Conservation (phyloP, 2,329 filamentous ascomycete species). For the Fusarium mangiferae region DNA sequence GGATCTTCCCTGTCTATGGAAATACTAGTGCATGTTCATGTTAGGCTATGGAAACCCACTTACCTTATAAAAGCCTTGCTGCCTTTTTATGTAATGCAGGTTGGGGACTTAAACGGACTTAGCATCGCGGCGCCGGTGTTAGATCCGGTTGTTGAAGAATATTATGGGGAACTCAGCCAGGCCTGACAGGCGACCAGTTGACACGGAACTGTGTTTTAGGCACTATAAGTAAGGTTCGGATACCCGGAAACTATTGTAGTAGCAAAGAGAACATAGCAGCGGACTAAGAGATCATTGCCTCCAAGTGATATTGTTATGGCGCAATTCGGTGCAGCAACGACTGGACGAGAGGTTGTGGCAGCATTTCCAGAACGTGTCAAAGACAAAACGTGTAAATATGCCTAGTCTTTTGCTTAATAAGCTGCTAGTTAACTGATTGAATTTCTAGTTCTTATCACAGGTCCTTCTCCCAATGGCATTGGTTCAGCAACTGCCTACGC, state of each 20-base stretch:
- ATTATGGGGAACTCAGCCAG: background rate
- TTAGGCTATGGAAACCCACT: accelerated
- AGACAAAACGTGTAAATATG: background rate
- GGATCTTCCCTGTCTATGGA: background rate
- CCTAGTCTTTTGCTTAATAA: accelerated
- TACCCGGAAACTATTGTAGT: accelerated
- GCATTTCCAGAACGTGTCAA: background rate
- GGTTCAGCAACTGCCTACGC: background rate
- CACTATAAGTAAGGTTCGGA: background rate
- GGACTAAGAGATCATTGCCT: accelerated
- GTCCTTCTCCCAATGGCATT: background rate
- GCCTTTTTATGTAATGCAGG: background rate
- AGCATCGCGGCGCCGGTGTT: background rate
- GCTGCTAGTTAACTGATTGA: accelerated
- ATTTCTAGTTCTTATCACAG: background rate
- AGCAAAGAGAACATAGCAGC: background rate
- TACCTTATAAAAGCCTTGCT: accelerated
- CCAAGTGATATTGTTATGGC: background rate
- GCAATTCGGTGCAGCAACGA: background rate
- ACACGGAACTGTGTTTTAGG: background rate
- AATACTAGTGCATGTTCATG: background rate
- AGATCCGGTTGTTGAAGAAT: background rate
- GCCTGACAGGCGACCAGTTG: background rate
- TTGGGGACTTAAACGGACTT: background rate
- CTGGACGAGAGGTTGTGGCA: background rate